A percentile compares a stretch with the other conserved stretches of the same genome.
phyloP scores from a whole-genome alignment of 2,329 filamentous ascomycete genomes.

The Alternaria metachromatica region DNA sequence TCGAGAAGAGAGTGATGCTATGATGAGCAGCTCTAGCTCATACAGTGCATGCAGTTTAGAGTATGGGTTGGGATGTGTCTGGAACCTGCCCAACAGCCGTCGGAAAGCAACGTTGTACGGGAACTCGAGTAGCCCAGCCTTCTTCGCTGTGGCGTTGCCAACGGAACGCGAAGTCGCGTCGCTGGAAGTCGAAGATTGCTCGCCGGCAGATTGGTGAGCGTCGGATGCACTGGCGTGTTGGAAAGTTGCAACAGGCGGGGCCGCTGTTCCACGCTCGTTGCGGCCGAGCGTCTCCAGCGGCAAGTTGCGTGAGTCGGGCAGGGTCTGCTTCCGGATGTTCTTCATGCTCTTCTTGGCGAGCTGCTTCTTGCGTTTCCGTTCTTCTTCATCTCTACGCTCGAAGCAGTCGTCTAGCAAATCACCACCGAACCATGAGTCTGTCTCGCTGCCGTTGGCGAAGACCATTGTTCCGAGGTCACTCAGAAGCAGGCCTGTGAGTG shows the following conservation, averaged over 20 bases:
- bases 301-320: constrained; percentile 45
- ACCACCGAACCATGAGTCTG: constrained; percentile 81
- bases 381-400: constrained; percentile 50
- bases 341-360: constrained; percentile 63
- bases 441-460: constrained; percentile 89
- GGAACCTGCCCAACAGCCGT: constrained; percentile 82
- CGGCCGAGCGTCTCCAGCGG: constrained; percentile 54
- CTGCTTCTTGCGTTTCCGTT: constrained; percentile 48
- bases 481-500: constrained; percentile 80
- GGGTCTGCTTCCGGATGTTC: constrained; percentile 57
- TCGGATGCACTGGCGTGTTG: constrained; percentile 51
- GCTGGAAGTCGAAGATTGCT: constrained; percentile 54
- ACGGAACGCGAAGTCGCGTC: constrained; percentile 53
- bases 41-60: constrained; percentile 83
- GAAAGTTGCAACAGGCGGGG: constrained; percentile 51
- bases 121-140: constrained; percentile 65
- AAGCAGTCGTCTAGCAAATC: constrained; percentile 60
- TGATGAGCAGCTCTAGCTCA: constrained; percentile 82
- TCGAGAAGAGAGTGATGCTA: constrained; percentile 72
- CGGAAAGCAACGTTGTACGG: constrained; percentile 82
- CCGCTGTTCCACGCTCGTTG: constrained; percentile 49
- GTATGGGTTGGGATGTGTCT: constrained; percentile 85
- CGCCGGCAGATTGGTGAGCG: constrained; percentile 52
- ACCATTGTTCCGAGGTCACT: constrained; percentile 89
- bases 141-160: constrained; percentile 51